Evolutionary conservation across 2,329 filamentous ascomycete species (phyloP), one percentile per base, ranked within the genome.

Genomic region (Trichophyton verrucosum): DNA sequence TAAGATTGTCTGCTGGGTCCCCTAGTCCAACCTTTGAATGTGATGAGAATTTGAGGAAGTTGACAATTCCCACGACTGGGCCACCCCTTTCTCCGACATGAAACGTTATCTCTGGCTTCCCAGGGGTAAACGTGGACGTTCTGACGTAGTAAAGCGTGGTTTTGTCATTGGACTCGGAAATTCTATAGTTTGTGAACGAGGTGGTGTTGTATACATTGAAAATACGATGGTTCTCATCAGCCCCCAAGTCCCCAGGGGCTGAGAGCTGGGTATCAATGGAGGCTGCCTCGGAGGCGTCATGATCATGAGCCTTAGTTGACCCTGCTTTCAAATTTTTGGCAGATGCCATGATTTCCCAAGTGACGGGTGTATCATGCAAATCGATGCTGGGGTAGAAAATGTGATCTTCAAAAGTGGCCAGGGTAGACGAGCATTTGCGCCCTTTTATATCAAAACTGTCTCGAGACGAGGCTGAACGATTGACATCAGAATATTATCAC

Each of bases 61-160:
- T 72, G 61, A 67, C 69, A 3, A 69, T 65, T 0, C 67, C 72
- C 46, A 66, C 66, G 17, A 71, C 60, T 9, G 69, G 68, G 3
- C 64, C 70, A 2, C 61, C 66, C 5, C 65, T 64, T 62, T 69
- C 64, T 11, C 72, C 69, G 0, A 63, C 58, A 63, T 75, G 71
- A 57, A 74, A 64, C 1, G 70, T 72, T 6, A 74, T 63, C 17
- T 73, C 71, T 17, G 71, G 67, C 58, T 70, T 73, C 17, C 66
- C 67, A 3, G 70, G 68, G n/a, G 63, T 68, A 22, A 69, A 62
- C 5, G 60, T 17, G 3, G 70, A 72, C 40, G 68, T 70, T 30
- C 69, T 64, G n/a, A 73, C 68, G 57, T 64, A 65, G 58, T 63
- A 66, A 9, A 65, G 55, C 0, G 60, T 62, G 15, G 55, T 33